Evolutionary conservation across 108 stramenopile genomes (phyloP).

Genomic region (Nitzschia sp.): DNA sequence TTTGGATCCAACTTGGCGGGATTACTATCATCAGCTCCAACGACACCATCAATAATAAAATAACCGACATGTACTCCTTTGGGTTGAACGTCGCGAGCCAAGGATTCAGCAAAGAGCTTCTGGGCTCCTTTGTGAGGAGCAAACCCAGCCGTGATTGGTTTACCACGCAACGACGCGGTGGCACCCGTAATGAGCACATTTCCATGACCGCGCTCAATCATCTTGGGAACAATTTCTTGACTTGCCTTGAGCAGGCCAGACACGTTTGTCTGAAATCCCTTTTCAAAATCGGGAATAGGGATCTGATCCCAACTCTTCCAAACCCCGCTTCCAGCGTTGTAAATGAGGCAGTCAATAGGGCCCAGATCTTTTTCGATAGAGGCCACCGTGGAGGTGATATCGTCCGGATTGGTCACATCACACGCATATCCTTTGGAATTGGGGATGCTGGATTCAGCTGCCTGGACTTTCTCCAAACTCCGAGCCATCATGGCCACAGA

Average conservation of each 20-base stretch:
- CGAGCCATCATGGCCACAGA: conserved; percentile 30
- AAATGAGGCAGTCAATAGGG: conserved; percentile 18
- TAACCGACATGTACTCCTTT: conserved; percentile 34
- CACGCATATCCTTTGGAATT: conserved; percentile 33
- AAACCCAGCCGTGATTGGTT: conserved; percentile 34
- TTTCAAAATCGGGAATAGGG: conserved; percentile 5
- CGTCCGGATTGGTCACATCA: conserved; percentile 29
- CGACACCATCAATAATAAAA: conserved; percentile 37
- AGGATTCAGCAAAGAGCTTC: conserved; percentile 20
- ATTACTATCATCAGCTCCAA: conserved; percentile 16
- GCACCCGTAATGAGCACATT: conserved; percentile 31
- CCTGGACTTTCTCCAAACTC: conserved; percentile 18
- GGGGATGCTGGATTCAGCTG: conserved; percentile 20
- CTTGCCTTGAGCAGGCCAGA: conserved; percentile 17
- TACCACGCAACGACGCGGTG: conserved; percentile 32
- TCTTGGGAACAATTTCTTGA: conserved; percentile 16
- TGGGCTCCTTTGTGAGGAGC: conserved; percentile 33
- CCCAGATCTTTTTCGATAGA: conserved; percentile 25
- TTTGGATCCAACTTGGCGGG: conserved; percentile 21
- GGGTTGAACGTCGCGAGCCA: conserved; percentile 35
- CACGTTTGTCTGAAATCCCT: conserved; percentile 19
- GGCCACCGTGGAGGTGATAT: conserved; percentile 10
- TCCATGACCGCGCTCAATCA: conserved; percentile 26
- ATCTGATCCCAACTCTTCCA: conserved; percentile 32
- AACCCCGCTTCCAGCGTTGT: conserved; percentile 38